Base-by-base conservation (phyloP, 768 basidiomycete genomes). In the Clavulina sp. region DNA sequence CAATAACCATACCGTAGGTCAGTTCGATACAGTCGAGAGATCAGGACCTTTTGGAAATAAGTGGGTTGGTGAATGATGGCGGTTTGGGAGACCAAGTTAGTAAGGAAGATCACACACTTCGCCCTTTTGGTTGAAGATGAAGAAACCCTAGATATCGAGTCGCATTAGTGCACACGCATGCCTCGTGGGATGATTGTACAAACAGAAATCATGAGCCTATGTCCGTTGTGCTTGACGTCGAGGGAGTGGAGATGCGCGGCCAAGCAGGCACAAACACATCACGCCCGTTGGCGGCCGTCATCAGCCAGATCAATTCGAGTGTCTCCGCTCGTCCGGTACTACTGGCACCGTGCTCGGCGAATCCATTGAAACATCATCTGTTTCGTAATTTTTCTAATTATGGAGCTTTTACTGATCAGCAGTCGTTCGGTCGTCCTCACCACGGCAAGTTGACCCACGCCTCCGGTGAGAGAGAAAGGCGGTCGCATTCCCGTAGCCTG, bases 41-140 rank as follows among this genome's bases (percentile, higher is more conserved):
- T 99, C 60, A 99, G 75, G 60, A 97, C 86, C 88, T 92, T 60
- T 33, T 51, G 30, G 51, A 18, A 49, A 49, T 30, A 38, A 38
- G 34, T 7, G 34, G 7, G 34, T 38, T 7, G 19, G n/a, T 38
- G 34, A 38, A 19, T 7, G 9, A 19, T 38, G 19, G 34, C 19
- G 19, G 34, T 16, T 18, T 7, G 16, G 24, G 26, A 18, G 29
- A 49, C 9, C 16, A 7, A 49, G 26, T 30, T 31, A 62, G 4
- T 7, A 76, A 36, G 13, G 26, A 46, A 13, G 9, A 28, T 46
- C 43, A 46, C 24, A 13, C 52, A 91, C 93, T 77, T 97, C 95
- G 66, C 95, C 95, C 67, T 97, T 96, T 67, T 92, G 89, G 63
- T 96, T 99, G 74, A 96, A 95, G 53, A 96, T 88, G 67, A 97